Percentiles rank a stretch among this genome's conserved stretches.
These are phyloP conservation scores for Didymosphaeria variabile DNA, from an alignment of 2,329 filamentous ascomycete genomes.

Conservation along the genomic window DNA sequence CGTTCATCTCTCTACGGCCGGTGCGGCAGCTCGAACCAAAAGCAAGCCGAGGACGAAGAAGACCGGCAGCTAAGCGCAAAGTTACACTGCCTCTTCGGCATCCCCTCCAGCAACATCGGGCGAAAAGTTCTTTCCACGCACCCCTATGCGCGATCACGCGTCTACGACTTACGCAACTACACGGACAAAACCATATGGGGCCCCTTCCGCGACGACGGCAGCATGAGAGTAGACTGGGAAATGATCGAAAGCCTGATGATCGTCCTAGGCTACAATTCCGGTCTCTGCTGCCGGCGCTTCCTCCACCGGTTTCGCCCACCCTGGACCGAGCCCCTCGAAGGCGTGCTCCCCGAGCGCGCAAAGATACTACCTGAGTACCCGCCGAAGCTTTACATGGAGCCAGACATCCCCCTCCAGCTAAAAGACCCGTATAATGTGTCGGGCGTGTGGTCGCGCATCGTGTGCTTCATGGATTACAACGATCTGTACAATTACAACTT, in stretches of 20 bases:
- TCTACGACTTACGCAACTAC: slow-evolving; percentile 79
- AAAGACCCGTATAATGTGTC: not conserved
- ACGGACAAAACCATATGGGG: slow-evolving; percentile 71
- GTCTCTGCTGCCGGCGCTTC: slow-evolving; percentile 35
- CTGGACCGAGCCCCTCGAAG: slow-evolving; percentile 42
- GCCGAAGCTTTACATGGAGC: slow-evolving; percentile 22
- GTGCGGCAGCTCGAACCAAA: slow-evolving; percentile 37
- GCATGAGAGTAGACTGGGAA: slow-evolving; percentile 76
- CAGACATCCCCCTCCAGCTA: not conserved
- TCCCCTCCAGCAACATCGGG: slow-evolving; percentile 57
- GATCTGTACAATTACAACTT: slow-evolving; percentile 81
- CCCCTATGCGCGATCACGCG: slow-evolving; percentile 71
- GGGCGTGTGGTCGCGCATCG: not conserved
- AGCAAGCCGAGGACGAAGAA: slow-evolving; percentile 50
- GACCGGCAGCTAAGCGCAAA: slow-evolving; percentile 73
- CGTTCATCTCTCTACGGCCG: slow-evolving; percentile 65
- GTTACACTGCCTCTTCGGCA: slow-evolving; percentile 74
- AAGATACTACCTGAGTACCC: not conserved
- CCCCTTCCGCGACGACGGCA: slow-evolving; percentile 72
- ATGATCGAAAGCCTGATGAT: slow-evolving; percentile 79
- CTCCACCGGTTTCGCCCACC: slow-evolving; percentile 36
- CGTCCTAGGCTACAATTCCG: slow-evolving; percentile 69
- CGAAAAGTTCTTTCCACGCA: slow-evolving; percentile 54
- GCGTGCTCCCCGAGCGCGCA: slow-evolving; percentile 20
- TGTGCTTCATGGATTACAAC: slow-evolving; percentile 64